Conservation (phyloP, 2,329 filamentous ascomycete genomes). For the Cryphonectria parasitica region DNA sequence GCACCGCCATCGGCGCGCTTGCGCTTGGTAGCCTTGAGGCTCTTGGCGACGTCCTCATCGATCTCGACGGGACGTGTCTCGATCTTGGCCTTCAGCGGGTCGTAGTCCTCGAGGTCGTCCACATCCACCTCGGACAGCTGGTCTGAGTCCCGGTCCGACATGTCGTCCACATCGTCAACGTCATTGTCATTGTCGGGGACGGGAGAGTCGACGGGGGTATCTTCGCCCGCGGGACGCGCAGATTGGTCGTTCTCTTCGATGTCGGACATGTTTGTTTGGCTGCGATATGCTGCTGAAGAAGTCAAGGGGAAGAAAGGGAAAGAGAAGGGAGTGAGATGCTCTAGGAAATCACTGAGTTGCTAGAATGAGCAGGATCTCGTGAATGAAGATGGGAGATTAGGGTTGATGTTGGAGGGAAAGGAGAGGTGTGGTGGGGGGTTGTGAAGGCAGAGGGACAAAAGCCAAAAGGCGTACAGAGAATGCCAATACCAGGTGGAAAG, state of each 20-base stretch:
- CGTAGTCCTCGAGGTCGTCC: conserved; percentile 71
- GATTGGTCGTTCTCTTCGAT: conserved; percentile 25
- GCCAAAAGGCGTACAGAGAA: neutral
- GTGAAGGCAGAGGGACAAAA: neutral
- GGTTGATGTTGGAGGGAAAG: neutral
- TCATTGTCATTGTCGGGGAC: conserved; percentile 17
- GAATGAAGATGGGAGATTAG: neutral
- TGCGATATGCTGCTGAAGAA: neutral
- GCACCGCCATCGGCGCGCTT: conserved; percentile 61
- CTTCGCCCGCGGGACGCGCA: conserved; percentile 17
- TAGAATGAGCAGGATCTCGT: no score
- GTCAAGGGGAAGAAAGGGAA: neutral
- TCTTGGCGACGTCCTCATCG: conserved; percentile 67
- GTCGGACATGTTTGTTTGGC: conserved; percentile 38
- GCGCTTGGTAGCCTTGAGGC: conserved; percentile 66
- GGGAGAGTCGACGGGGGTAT: conserved; percentile 14
- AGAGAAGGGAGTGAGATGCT: neutral
- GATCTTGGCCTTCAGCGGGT: conserved; percentile 65
- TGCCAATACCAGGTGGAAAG: neutral
- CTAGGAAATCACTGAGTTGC: neutral
- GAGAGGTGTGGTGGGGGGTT: neutral
- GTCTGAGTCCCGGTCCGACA: conserved; percentile 63
- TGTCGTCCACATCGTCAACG: conserved; percentile 38
- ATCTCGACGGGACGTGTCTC: conserved; percentile 69
- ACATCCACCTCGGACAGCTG: conserved; percentile 71